Base-by-base conservation (phyloP, 2,329 filamentous ascomycete genomes). In the Chaetothyriales sp. region DNA sequence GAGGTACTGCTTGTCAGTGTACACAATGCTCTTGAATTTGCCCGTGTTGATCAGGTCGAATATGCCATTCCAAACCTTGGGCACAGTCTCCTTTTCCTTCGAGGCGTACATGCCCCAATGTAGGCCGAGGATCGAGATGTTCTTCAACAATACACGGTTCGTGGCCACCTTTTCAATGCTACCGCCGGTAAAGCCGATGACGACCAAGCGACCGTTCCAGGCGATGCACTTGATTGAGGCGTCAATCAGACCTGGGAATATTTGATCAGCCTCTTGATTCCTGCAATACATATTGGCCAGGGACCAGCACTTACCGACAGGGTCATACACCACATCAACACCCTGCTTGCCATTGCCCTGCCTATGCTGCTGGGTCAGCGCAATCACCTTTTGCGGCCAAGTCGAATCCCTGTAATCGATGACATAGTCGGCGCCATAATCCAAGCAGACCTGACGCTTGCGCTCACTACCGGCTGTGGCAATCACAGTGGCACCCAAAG, bases 241-340 rank as follows among this genome's bases (percentile, higher is more conserved):
- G 58, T 93, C 87, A 47, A 95, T 86, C 64, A 95, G 70, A 15
- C 58, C 58, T 60, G 18, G 9, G 20, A n/a, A 15, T n/a, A 22
- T 6, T 20, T 39, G 19, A 25, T 47, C 18, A 49, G 28, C 18
- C 36, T 44, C n/a, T 19, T 49, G 42, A 3, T 26, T n/a, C 2
- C 26, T 15, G 15, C 44, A 47, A n/a, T n/a, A 15, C 39, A n/a
- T n/a, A 15, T 44, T 28, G 43, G 28, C 28, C 7, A 25, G 7
- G 42, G 18, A 18, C 39, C 9, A 10, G 19, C 12, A 58, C 57
- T 52, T 51, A 1, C 90, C 90, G 1, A 96, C 90, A 10, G 90
- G 88, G 66, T 96, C 90, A 70, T 87, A 96, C 19, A 96, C 89
- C 48, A 96, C 86, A 67, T 96, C 89, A 18, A 95, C 89, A 9